Conservation (phyloP, 78 protist genomes). For the Protostelium mycophagum region DNA sequence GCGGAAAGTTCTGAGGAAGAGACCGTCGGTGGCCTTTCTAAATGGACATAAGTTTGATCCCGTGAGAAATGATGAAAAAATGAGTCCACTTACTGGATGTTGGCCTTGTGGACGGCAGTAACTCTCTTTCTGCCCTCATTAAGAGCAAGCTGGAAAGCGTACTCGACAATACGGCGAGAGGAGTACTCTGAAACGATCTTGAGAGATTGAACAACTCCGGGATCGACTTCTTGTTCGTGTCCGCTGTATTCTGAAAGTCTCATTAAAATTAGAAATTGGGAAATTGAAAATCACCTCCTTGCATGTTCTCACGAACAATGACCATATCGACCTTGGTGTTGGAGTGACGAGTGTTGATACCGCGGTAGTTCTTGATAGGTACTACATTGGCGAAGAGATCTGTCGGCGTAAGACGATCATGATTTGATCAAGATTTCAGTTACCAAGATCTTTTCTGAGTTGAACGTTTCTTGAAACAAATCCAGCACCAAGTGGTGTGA, state of each 20-base stretch:
- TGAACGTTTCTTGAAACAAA: conserved; percentile 58
- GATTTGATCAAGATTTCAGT: neutral
- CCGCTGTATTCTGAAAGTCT: conserved; percentile 41
- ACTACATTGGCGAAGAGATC: conserved; percentile 70
- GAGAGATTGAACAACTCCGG: conserved; percentile 73
- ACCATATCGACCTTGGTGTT: conserved; percentile 57
- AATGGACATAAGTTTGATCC: neutral
- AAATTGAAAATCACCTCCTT: conserved; percentile 37
- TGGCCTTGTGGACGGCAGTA: conserved; percentile 85
- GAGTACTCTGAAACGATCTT: conserved; percentile 69
- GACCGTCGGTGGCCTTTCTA: conserved; percentile 64
- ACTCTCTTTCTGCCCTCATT: conserved; percentile 69
- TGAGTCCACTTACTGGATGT: conserved; percentile 62
- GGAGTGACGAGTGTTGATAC: conserved; percentile 47
- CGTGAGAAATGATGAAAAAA: neutral
- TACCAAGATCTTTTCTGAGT: conserved; percentile 60
- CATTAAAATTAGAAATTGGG: neutral
- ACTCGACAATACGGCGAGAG: conserved; percentile 74
- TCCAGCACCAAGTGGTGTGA: conserved; percentile 29
- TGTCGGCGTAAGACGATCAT: neutral
- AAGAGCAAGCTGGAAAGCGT: conserved; percentile 79
- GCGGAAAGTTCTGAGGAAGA: conserved; percentile 53
- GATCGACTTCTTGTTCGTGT: conserved; percentile 33
- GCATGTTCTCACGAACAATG: conserved; percentile 84
- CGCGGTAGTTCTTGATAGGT: conserved; percentile 61